Evolutionary conservation across 1,284 basidiomycete genomes (phyloP), one percentile per base, ranked within the genome.

Genomic region (Pulveroboletus sp.): DNA sequence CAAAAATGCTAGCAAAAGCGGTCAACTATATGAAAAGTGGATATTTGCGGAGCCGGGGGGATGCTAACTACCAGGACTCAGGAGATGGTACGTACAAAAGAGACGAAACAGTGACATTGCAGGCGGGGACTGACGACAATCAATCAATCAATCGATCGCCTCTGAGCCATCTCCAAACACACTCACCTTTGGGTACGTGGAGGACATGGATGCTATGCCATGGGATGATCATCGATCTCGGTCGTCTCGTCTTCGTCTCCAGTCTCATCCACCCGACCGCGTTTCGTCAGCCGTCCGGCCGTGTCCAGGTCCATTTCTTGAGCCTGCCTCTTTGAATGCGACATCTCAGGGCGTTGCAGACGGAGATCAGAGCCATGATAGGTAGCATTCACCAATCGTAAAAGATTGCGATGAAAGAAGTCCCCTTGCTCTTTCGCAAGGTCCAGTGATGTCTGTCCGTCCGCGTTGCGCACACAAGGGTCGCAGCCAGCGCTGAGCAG

Each of bases 371-470:
- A 35, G 13, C 44, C n/a, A 19, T 5, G 19, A 35, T 21, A 15
- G 13, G 32, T 9, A 29, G 29, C 10, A 8, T 19, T 21, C 45
- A 46, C 45, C 15, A 46, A 36, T 15, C 45, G 45, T 19, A 46
- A 15, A 35, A 35, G 33, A 13, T 33, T 46, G 19, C 15, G 51
- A 21, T 52, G 21, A 26, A 44, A 37, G 17, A 37, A n/a, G 39
- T 33, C n/a, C 15, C 46, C 54, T 19, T 21, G 36, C 17, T 32
- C 37, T 35, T 50, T 32, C 26, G 48, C 55, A 16, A 57, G 56
- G 21, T 52, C 55, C 8, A 57, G 36, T 12, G 35, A 29, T 11
- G 56, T 56, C 37, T 19, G 56, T 40, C 35, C 54, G 3, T 50
- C 45, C 26, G 12, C 19, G 24, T 57, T 43, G 12, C 32, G 13